phyloP scores from a whole-genome alignment of 352 stramenopile genomes.

The Globisporangium iwayamae region DNA sequence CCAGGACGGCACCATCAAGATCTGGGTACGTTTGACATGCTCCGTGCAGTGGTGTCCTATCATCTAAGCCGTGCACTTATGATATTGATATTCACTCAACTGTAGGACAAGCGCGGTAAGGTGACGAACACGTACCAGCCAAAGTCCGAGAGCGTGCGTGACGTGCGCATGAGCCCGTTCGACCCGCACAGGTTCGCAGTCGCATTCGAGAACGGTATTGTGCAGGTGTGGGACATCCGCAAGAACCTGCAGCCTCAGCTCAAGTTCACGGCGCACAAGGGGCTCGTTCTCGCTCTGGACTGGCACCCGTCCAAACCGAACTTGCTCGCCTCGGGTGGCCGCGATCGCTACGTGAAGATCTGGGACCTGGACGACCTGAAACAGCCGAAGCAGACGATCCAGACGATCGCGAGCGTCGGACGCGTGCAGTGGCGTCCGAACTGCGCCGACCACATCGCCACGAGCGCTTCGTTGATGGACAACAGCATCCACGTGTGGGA shows the following conservation, averaged over 20 bases:
- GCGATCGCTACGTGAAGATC: conserved; percentile 86
- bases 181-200: conserved; percentile 76
- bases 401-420: conserved; percentile 83
- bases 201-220: conserved; percentile 84
- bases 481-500: conserved; percentile 89
- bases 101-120: conserved; percentile 73
- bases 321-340: conserved; percentile 71
- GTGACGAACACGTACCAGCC: conserved; percentile 76
- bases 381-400: conserved; percentile 81
- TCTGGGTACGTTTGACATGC: conserved; percentile 51
- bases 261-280: conserved; percentile 87
- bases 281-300: conserved; percentile 77
- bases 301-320: conserved; percentile 74
- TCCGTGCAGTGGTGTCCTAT: neutral
- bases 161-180: conserved; percentile 75
- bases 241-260: conserved; percentile 78
- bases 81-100: neutral
- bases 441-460: conserved; percentile 78
- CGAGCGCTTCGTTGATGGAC: conserved; percentile 80
- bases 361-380: conserved; percentile 71
- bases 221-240: conserved; percentile 86
- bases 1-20: conserved; percentile 85
- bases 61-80: too few relatives aligned
- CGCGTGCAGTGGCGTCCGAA: conserved; percentile 78
- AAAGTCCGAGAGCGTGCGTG: conserved; percentile 83